phyloP scores from a whole-genome alignment of 345 rosid species.

The Litchi chinensis region DNA sequence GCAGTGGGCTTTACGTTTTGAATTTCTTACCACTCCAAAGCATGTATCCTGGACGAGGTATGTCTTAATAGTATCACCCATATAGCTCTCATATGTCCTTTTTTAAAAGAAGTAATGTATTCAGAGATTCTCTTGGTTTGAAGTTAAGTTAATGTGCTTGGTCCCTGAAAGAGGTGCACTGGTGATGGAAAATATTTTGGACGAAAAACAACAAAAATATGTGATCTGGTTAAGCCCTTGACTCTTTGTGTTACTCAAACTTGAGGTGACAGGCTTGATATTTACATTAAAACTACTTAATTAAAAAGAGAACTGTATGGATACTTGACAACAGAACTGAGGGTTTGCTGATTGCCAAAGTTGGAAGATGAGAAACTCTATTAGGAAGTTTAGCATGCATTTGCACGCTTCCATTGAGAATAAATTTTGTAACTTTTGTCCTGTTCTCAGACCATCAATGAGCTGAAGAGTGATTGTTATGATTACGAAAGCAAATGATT shows the following conservation, averaged over 20 bases:
- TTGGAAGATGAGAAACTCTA: background rate
- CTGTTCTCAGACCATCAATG: background rate
- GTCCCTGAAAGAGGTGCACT: slow-evolving; percentile 1
- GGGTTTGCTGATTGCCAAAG: background rate
- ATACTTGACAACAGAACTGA: background rate
- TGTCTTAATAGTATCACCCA: slow-evolving; percentile 12
- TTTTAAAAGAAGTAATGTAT: background rate
- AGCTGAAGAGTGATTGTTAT: background rate
- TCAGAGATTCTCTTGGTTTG: background rate
- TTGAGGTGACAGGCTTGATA: slow-evolving; percentile 5
- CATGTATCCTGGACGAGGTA: slow-evolving; percentile 85
- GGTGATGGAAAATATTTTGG: background rate
- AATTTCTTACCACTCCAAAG: slow-evolving; percentile 82
- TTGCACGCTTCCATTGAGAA: background rate
- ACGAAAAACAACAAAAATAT: background rate
- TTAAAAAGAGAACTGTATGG: background rate
- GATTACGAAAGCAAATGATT: background rate
- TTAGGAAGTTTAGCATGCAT: slow-evolving; percentile 3
- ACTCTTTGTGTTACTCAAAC: background rate
- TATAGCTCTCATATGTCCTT: background rate
- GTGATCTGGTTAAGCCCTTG: background rate
- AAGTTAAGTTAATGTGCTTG: background rate
- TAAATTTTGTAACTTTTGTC: background rate
- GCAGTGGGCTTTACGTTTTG: slow-evolving; percentile 91
- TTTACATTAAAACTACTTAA: background rate